Conservation (phyloP, 164 flowering plant species). For the Stephania japonica region DNA sequence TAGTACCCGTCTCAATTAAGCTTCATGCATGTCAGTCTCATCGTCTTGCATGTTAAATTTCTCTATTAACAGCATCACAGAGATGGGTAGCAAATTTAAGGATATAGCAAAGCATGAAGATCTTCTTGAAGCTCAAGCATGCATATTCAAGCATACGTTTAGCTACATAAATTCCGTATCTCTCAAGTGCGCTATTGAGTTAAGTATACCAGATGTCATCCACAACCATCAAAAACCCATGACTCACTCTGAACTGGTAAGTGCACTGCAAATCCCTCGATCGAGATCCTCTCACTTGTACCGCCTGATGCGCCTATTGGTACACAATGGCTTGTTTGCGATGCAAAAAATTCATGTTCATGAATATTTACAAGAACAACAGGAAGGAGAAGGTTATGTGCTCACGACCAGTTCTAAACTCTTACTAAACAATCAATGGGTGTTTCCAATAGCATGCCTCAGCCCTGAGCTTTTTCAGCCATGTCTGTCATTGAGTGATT, state of each 20-base stretch:
- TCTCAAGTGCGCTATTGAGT: slow-evolving; percentile 29
- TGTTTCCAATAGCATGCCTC: slow-evolving; percentile 10
- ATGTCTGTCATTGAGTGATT: not conserved
- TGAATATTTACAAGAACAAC: not conserved
- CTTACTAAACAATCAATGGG: slow-evolving; percentile 23
- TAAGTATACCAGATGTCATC: slow-evolving; percentile 30
- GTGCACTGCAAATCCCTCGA: no score
- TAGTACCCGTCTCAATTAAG: no score
- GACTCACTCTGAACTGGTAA: no score
- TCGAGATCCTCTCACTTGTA: no score
- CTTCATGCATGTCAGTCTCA: no score
- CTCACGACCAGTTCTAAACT: slow-evolving; percentile 27
- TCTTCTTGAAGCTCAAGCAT: slow-evolving; percentile 27
- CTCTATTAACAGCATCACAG: no score
- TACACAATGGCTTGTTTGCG: no score
- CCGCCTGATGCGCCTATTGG: no score
- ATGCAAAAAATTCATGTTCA: not conserved
- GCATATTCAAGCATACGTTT: slow-evolving; percentile 19
- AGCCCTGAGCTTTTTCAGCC: slow-evolving; percentile 21
- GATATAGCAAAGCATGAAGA: slow-evolving; percentile 12
- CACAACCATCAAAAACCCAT: slow-evolving; percentile 22
- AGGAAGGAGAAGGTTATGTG: not conserved
- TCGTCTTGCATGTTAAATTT: no score
- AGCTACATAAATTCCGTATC: slow-evolving; percentile 33
- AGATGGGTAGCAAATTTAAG: no score